These are phyloP conservation scores for Penicillium fimorum DNA, from an alignment of 495 filamentous ascomycete species.

Conservation along the genomic window DNA sequence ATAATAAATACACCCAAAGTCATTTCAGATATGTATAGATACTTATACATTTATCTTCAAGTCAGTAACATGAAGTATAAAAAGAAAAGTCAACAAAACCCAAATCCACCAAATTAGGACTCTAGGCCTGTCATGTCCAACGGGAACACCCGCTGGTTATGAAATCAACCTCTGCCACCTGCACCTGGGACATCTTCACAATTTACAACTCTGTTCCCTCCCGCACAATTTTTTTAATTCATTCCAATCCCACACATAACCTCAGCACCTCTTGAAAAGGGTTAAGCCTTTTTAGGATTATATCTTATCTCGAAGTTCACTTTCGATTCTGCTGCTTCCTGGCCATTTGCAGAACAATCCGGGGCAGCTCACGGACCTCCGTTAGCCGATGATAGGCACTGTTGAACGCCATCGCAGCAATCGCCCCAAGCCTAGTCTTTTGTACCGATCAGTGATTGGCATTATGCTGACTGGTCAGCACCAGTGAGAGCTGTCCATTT, in stretches of 20 bases:
- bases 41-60: not conserved
- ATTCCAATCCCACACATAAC: not conserved
- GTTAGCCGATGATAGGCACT: constrained; percentile 7
- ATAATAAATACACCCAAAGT: too few species aligned
- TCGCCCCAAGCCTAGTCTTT: not conserved
- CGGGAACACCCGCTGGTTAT: not conserved
- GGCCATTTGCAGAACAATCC: constrained; percentile 1
- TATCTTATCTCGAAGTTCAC: not conserved
- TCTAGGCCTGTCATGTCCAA: not conserved
- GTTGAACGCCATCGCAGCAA: not conserved
- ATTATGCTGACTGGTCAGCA: constrained; percentile 1
- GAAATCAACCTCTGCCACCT: not conserved
- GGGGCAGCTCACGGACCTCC: constrained; percentile 11
- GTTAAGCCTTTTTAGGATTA: not conserved
- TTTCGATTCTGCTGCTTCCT: not conserved
- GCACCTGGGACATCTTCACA: not conserved
- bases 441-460: constrained; percentile 7
- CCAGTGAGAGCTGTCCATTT: constrained; percentile 12
- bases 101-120: too few species aligned
- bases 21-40: too few species aligned
- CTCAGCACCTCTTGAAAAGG: not conserved
- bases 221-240: too few species aligned
- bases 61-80: not conserved
- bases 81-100: not conserved
- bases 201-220: not conserved